phyloP scores from a whole-genome alignment of 2,329 filamentous ascomycete genomes.

The Colletotrichum musae region DNA sequence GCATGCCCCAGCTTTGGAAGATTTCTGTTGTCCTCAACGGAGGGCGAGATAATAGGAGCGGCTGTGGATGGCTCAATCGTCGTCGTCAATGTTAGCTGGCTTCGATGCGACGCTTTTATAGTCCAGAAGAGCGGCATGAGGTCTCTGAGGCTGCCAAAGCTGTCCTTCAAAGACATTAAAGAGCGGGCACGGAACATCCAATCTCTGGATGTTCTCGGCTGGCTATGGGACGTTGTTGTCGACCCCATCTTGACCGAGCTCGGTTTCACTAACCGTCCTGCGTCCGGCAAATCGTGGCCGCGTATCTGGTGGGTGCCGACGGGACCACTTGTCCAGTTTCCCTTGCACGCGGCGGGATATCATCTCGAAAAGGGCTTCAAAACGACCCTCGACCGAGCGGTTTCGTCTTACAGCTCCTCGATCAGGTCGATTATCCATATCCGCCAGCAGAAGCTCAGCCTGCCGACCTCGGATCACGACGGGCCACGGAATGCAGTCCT shows the following conservation, averaged over 20 bases:
- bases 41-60: not conserved
- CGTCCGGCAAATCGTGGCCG: not conserved
- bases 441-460: not conserved
- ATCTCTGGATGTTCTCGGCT: not conserved
- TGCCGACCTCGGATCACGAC: not conserved
- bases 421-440: not conserved
- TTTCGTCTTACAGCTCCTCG: not conserved
- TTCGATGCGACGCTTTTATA: not conserved
- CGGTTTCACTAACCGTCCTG: not conserved
- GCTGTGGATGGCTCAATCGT: not conserved
- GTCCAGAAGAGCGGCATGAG: not conserved
- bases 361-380: not conserved
- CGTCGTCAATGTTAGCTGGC: not conserved
- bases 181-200: not conserved
- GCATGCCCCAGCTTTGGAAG: not conserved
- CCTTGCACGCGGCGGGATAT: not conserved
- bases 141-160: not conserved
- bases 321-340: not conserved
- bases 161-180: not conserved
- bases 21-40: not conserved
- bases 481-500: not conserved
- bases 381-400: not conserved
- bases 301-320: not conserved
- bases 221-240: not conserved
- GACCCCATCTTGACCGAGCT: not conserved